Percentiles rank a stretch among this genome's conserved stretches.
These are phyloP conservation scores for Plasmodium inui DNA, from an alignment of 169 alveolate species.

Conservation along the genomic window DNA sequence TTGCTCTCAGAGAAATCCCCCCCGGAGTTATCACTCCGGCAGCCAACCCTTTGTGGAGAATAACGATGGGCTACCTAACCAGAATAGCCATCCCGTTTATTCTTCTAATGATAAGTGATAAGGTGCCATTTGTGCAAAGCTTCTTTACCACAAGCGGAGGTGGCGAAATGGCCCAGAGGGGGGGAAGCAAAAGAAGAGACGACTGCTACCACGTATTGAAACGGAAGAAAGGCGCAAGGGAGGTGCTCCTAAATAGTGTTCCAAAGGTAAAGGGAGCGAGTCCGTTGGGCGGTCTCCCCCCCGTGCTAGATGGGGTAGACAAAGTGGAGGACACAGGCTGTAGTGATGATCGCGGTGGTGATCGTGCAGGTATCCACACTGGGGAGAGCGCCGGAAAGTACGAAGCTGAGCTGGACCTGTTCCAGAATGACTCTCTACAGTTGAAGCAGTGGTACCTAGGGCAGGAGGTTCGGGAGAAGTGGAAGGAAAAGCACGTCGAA, in stretches of 20 bases:
- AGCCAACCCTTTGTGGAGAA: conserved; percentile 16
- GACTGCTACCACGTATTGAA: neutral
- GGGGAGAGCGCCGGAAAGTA: neutral
- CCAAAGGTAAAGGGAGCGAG: neutral
- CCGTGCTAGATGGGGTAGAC: neutral
- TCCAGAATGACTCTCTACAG: conserved; percentile 45
- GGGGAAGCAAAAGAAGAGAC: neutral
- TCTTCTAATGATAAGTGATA: neutral
- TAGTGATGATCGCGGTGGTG: neutral
- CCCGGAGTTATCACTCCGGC: neutral
- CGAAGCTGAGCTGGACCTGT: conserved; percentile 11
- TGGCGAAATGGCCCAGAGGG: neutral
- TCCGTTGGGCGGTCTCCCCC: neutral
- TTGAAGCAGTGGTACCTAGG: conserved; percentile 69
- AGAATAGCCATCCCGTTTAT: conserved; percentile 17
- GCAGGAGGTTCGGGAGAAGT: conserved; percentile 34
- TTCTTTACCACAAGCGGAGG: conserved; percentile 5
- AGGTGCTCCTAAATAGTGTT: neutral
- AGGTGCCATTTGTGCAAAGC: neutral
- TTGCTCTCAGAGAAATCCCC: too few species aligned
- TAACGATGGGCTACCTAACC: conserved; percentile 24
- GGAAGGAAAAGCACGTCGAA: conserved; percentile 67
- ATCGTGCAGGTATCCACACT: neutral
- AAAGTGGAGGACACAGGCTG: neutral
- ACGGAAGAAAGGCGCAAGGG: neutral